Base-by-base conservation (phyloP, 768 basidiomycete genomes). In the Pluteus cervinus region DNA sequence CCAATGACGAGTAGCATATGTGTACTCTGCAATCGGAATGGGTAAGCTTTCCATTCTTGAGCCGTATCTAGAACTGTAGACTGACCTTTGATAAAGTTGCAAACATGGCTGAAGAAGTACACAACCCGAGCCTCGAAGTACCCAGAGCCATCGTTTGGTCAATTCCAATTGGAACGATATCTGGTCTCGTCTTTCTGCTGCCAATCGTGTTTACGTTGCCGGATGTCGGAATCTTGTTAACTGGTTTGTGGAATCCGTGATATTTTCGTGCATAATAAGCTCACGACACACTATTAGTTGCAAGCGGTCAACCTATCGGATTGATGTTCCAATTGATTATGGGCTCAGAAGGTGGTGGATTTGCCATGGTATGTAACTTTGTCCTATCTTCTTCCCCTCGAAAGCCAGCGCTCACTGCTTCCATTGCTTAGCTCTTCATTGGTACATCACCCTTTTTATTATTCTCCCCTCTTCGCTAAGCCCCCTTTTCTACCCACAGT, bases 91-190 rank as follows among this genome's bases (percentile, higher is more conserved):
- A 15, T 15, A 23, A 33, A 78, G 75, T 81, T 25, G 65, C 78
- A 11, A 78, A 73, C 44, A 75, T 83, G 73, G 74, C 78, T 3
- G 81, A 81, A 50, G 80, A 83, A 53, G 79, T 81, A 1, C 69
- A 71, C 33, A 62, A 78, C 36, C 80, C 79, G 0, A 61, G 69
- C 1, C 46, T 62, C 8, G 66, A 77, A 37, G 65, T 81, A 7
- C 79, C 79, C 0, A 57, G 56, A 29, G 79, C 79, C 1, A 66
- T 82, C 18, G 58, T 66, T 7, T 69, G 67, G 60, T 72, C 71
- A 1, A 57, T 78, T 23, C 75, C 75, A 0, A 75, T 76, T 34
- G 67, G 72, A 6, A 56, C 70, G 17, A 45, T 78, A 7, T 57
- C 55, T 15, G 80, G 79, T 1, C 43, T 81, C 2, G 28, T 75